phyloP scores from a whole-genome alignment of 306 rosid genomes.

The Cicer arietinum region DNA sequence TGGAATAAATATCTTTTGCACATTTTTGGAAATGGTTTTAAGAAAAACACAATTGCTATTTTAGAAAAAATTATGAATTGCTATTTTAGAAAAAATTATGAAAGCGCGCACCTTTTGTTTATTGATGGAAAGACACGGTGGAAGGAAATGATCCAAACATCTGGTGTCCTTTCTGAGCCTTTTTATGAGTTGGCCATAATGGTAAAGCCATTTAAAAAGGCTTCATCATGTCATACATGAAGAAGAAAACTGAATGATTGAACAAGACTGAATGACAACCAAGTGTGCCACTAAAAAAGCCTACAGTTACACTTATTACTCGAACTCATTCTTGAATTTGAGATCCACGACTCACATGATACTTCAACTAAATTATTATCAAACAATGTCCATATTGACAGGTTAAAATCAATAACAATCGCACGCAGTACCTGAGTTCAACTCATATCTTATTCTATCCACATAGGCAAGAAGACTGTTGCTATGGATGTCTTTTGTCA shows the following conservation, averaged over 20 bases:
- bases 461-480: neutral
- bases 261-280: neutral
- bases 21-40: neutral
- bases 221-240: conserved; percentile 11
- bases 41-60: neutral
- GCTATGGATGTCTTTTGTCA: neutral
- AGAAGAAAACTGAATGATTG: neutral
- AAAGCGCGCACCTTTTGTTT: neutral
- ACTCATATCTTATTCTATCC: neutral
- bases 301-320: no score
- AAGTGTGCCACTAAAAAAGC: no score
- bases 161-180: neutral
- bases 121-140: neutral
- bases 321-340: no score
- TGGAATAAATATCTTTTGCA: neutral
- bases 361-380: no score
- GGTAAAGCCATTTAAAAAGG: conserved; percentile 19
- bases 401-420: no score
- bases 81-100: no score
- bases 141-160: neutral
- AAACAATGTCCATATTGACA: no score
- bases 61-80: no score
- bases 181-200: neutral
- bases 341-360: no score
- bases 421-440: no score